Base-by-base conservation (phyloP, 331 rosid species). In the Phaseolus coccineus region DNA sequence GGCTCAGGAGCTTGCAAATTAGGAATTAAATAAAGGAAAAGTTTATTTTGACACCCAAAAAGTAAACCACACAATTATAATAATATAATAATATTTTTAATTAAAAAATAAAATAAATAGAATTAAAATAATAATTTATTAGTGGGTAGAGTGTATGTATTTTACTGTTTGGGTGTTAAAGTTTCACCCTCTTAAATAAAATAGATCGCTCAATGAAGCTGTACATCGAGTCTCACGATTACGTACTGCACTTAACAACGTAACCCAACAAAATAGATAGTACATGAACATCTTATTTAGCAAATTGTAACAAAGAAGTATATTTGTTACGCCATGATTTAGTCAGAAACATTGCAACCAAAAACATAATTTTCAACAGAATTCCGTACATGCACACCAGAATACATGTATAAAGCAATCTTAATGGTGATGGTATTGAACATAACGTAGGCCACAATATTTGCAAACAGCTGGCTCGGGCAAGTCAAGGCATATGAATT, bases 381-480 rank as follows among this genome's bases (percentile, higher is more conserved):
- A 82, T 65, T 47, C 51, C 63, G 44, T 19, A 56, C 24, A 53
- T 77, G 77, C 82, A 57, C 83, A 70, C 61, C 77, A 68, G 30
- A 57, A 76, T 5, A 65, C 84, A 69, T 61, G 77, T 69, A 53
- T 82, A 82, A 37, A 35, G 39, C 81, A 25, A 68, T 74, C 84
- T 84, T 92, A 93, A 86, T 93, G 99, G 85, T 93, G 93, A 84
- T 95, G 99, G 77, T 89, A 92, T 86, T 93, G 99, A 69, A 88
- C 85, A 69, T 67, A 95, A 46, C 97, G 96, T 24, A 91, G 88
- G 82, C 98, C 99, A 37, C 97, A 95, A 40, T 93, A 95, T 88
- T 93, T 95, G 96, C 99, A 93, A 57, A 95, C 39, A 13, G 97
- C 97, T 2, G 99, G 97, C 83, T 87, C 87, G 14, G 67, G 73